phyloP scores from a whole-genome alignment of 108 stramenopile species.

The Pseudonitzschia delicatissima region DNA sequence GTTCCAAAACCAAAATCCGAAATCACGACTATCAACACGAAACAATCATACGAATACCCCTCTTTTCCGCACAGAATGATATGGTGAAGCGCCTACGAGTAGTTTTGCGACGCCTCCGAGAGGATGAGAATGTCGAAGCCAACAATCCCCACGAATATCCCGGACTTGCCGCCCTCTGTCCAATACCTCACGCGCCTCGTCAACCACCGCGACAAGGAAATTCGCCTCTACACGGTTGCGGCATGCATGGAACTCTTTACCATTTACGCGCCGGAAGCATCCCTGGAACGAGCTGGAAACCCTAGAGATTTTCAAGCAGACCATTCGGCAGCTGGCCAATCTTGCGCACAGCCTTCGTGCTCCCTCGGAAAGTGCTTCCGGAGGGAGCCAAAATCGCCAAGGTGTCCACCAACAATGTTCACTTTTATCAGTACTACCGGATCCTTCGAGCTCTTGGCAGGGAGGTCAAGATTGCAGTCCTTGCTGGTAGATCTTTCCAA shows the following conservation, averaged over 20 bases:
- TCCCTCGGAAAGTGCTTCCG: not conserved
- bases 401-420: conserved; percentile 8
- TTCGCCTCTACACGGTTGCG: conserved; percentile 62
- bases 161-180: conserved; percentile 56
- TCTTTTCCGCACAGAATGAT: conserved; percentile 34
- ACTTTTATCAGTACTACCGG: conserved; percentile 53
- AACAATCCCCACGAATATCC: conserved; percentile 36
- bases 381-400: conserved; percentile 6
- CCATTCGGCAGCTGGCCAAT: conserved; percentile 71
- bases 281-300: conserved; percentile 72
- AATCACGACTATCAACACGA: not conserved
- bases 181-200: conserved; percentile 40
- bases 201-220: conserved; percentile 63
- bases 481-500: conserved; percentile 72
- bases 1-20: not conserved
- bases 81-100: conserved; percentile 35
- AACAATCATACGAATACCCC: not conserved
- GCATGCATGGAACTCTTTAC: conserved; percentile 76
- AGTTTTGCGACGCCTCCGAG: conserved; percentile 33
- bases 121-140: conserved; percentile 34
- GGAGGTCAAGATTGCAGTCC: conserved; percentile 75
- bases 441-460: conserved; percentile 72
- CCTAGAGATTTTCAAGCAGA: conserved; percentile 61
- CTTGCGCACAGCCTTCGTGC: conserved; percentile 37
- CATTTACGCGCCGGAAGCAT: conserved; percentile 76